Conservation (phyloP, 106 monocot genomes). For the Xerophyta viscosa region DNA sequence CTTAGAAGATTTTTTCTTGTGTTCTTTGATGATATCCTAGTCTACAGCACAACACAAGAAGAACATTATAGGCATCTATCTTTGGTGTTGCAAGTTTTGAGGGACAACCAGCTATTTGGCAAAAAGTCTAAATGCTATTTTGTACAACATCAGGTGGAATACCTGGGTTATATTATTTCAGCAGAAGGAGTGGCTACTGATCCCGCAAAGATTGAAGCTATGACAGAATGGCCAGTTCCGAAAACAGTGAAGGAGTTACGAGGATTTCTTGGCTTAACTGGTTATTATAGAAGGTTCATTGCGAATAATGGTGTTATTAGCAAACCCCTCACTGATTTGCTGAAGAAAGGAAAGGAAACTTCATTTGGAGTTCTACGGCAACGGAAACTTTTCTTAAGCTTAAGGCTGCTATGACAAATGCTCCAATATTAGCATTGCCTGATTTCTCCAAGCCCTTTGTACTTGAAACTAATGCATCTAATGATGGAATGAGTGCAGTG, state of each 20-base stretch:
- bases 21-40: background rate
- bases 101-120: background rate
- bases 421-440: background rate
- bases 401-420: background rate
- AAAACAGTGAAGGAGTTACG: background rate
- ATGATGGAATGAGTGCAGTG: background rate
- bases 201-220: background rate
- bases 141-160: background rate
- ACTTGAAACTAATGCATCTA: background rate
- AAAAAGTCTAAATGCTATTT: background rate
- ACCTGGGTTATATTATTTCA: background rate
- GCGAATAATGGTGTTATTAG: background rate
- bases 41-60: background rate
- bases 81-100: background rate
- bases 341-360: background rate
- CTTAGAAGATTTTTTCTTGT: slow-evolving; percentile 1
- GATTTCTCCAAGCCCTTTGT: background rate
- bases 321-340: background rate
- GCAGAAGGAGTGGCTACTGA: background rate
- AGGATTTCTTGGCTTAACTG: background rate
- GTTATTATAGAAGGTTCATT: background rate
- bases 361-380: background rate
- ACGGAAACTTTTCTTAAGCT: background rate
- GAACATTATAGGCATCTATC: background rate
- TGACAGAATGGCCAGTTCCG: slow-evolving; percentile 1